Evolutionary conservation across 78 protist genomes (phyloP), one percentile per base, ranked within the genome.

Genomic region (Dictyostelium discoideum): DNA sequence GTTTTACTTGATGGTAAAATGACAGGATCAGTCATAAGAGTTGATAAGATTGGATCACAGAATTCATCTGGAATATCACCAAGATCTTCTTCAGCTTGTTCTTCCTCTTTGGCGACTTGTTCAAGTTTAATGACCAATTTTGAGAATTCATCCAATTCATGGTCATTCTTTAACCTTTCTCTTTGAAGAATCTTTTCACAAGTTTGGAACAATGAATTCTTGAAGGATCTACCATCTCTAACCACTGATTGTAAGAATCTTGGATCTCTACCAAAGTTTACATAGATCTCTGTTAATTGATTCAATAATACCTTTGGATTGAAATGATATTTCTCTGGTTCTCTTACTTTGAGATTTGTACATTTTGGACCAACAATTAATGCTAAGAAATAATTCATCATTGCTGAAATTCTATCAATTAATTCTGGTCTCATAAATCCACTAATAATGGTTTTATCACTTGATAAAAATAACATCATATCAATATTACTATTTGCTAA

Each of bases 21-120:
- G 37, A 96, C 97, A 29, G 97, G 97, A 85, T 96, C 97, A 50
- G 83, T 92, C 97, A 96, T 96, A 16, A 96, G 37, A 26, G 97
- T 83, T n/a, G 72, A 57, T 16, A 87, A 39, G 24, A 96, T 80
- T 81, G 97, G 97, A 87, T 96, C 97, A 40, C 90, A 63, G 29
- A 44, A 96, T 18, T 96, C 87, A 63, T 90, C 96, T 74, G 97
- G 97, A 39, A 96, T 92, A 3, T 96, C 97, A 40, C 97, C 97
- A 5, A 95, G 37, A 32, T 95, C 94, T 29, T 95, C 97, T 67
- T 87, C 92, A 0, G 32, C 44, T 29, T 40, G 63, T 74, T 95
- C 88, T 24, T 86, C 84, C 67, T 85, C 89, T 10, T 50, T 37
- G n/a, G 69, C 8, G 10, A 14, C 74, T 57, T 89, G 39, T 37